Percentiles rank a stretch among this genome's conserved stretches.
These are phyloP conservation scores for Diaporthe sp. DNA, from an alignment of 2,329 filamentous ascomycete genomes.

Conservation along the genomic window DNA sequence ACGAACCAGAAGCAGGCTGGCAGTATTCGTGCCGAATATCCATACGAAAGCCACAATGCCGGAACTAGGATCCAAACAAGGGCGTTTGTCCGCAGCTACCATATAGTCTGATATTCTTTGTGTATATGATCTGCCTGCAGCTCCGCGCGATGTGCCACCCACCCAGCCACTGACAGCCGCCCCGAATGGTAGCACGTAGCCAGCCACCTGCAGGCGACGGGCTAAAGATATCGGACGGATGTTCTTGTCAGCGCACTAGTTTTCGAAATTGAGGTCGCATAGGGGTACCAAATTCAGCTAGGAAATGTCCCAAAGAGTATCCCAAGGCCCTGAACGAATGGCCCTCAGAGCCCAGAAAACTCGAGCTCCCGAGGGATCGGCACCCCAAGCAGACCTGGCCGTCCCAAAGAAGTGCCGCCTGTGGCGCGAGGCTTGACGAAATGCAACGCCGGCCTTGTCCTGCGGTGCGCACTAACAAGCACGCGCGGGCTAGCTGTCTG, in stretches of 20 bases:
- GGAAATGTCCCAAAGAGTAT: background rate
- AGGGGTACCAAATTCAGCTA: background rate
- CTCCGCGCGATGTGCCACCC: conserved; percentile 8
- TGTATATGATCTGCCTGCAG: conserved; percentile 9
- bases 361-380: background rate
- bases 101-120: background rate
- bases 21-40: too few relatives aligned
- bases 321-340: background rate
- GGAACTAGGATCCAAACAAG: background rate
- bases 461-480: background rate
- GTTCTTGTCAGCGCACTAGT: background rate
- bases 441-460: conserved; percentile 13
- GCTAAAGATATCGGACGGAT: conserved; percentile 3
- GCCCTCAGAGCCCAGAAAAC: background rate
- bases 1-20: background rate
- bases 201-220: background rate
- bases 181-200: background rate
- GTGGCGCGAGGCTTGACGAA: conserved; percentile 25
- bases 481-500: too few relatives aligned
- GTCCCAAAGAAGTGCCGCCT: background rate
- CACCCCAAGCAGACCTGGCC: background rate
- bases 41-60: background rate
- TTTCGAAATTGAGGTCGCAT: background rate
- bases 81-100: background rate
- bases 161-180: conserved; percentile 26